Evolutionary conservation across 1,139 yeast species (phyloP), one percentile per base, ranked within the genome.

Genomic region (Candida neerlandica): DNA sequence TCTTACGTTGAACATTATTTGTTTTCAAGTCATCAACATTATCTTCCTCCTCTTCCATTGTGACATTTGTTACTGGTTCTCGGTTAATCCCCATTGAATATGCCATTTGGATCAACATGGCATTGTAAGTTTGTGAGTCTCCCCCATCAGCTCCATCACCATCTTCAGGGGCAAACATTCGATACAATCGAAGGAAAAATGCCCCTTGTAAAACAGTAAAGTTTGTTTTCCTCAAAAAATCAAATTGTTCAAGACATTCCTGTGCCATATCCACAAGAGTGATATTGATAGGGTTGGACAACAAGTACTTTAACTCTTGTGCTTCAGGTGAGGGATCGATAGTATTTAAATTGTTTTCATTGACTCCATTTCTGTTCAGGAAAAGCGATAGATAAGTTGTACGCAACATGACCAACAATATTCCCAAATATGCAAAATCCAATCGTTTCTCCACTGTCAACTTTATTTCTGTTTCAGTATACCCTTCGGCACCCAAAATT

Each of bases 231-330:
- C 80, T 65, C 40, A 75, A 58, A 14, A 81, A 51, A 42, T 77
- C 75, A 59, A 82, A 82, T 55, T 80, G 82, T 51, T 76, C 74
- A 42, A 83, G 63, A 56, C 87, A 82, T 50, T 73, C 64, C 53
- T 80, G 81, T 0, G 87, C 86, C 51, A 79, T 72, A 43, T 68
- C 70, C 18, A 80, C 69, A 19, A 69, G 66, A 32, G 77, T 77
- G 43, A 74, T 62, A 19, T 75, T 72, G 35, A 82, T 70, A 2
- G 86, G 85, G 51, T 78, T 70, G 1, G 65, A 56, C 41, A 81
- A 57, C 11, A 84, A 63, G 54, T 74, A 80, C 39, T 65, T 63
- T 51, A 77, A 73, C 18, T 70, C 75, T 26, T 60, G 66, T 0
- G 61, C 58, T 29, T 55, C 52, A 16, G 52, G 56, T 35, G 57